These are phyloP conservation scores for Ocimum tenuiflorum DNA, from an alignment of 257 asterid species.

Conservation along the genomic window DNA sequence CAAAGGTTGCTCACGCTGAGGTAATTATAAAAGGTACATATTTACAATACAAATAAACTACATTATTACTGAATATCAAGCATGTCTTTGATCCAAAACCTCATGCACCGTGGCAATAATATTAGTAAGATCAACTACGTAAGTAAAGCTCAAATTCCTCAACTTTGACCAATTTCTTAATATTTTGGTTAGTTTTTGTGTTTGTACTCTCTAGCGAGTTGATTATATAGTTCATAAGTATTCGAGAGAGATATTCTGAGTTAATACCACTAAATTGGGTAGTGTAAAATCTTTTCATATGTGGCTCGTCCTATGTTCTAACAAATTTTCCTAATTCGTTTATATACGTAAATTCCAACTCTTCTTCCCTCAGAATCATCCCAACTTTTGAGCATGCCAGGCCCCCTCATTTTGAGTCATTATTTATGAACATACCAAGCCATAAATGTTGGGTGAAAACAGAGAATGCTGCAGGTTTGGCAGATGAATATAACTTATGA, in stretches of 20 bases:
- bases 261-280: too few relatives aligned
- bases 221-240: too few relatives aligned
- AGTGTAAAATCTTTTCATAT: too few relatives aligned
- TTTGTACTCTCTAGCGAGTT: not conserved
- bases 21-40: not conserved
- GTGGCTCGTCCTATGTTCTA: too few relatives aligned
- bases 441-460: not conserved
- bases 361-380: too few relatives aligned
- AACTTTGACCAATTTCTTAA: not conserved
- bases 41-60: not conserved
- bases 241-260: too few relatives aligned
- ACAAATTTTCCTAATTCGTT: too few relatives aligned
- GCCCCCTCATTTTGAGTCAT: not conserved
- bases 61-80: conserved; percentile 2
- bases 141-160: not conserved
- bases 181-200: not conserved
- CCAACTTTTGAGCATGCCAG: not conserved
- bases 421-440: not conserved
- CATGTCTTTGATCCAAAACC: not conserved
- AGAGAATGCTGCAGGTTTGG: not conserved
- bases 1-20: not conserved
- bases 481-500: not conserved
- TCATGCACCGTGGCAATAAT: conserved; percentile 2
- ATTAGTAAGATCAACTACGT: not conserved
- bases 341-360: too few relatives aligned